These are phyloP conservation scores for Scutellaria minor DNA, from an alignment of 257 asterid genomes.

Conservation along the genomic window DNA sequence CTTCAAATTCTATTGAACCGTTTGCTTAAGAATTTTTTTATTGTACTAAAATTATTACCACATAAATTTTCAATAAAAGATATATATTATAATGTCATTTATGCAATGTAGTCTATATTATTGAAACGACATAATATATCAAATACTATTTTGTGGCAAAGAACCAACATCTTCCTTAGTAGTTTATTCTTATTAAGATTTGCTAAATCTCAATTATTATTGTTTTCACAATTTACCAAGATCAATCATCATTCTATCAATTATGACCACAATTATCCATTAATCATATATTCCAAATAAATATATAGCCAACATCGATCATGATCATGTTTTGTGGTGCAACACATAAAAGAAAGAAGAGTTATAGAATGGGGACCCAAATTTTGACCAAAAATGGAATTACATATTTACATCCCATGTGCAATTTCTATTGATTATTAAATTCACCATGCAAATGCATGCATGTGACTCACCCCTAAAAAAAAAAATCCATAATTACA, in stretches of 20 bases:
- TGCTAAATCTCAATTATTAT: not conserved
- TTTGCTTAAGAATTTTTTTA: not conserved
- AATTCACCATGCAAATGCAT: slow-evolving; percentile 33
- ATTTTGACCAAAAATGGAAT: slow-evolving; percentile 44
- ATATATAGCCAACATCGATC: not conserved
- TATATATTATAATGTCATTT: not conserved
- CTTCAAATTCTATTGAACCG: slow-evolving; percentile 7
- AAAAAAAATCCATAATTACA: not conserved
- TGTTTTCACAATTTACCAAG: not conserved
- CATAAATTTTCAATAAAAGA: slow-evolving; percentile 10
- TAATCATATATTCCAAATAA: not conserved
- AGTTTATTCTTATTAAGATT: not conserved
- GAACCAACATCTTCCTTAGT: not conserved
- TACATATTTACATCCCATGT: slow-evolving; percentile 41
- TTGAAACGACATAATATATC: not conserved
- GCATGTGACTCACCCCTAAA: not conserved
- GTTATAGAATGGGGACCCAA: slow-evolving; percentile 33
- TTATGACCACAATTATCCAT: slow-evolving; percentile 22
- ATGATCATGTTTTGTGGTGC: slow-evolving; percentile 32
- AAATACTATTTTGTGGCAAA: not conserved
- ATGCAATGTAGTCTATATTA: not conserved
- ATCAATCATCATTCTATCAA: slow-evolving; percentile 14
- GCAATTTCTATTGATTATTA: slow-evolving; percentile 32
- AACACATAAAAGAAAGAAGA: slow-evolving; percentile 24
- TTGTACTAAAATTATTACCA: slow-evolving; percentile 19